Evolutionary conservation across 805 yeast genomes (phyloP).

Genomic region (Ogataea henricii): DNA sequence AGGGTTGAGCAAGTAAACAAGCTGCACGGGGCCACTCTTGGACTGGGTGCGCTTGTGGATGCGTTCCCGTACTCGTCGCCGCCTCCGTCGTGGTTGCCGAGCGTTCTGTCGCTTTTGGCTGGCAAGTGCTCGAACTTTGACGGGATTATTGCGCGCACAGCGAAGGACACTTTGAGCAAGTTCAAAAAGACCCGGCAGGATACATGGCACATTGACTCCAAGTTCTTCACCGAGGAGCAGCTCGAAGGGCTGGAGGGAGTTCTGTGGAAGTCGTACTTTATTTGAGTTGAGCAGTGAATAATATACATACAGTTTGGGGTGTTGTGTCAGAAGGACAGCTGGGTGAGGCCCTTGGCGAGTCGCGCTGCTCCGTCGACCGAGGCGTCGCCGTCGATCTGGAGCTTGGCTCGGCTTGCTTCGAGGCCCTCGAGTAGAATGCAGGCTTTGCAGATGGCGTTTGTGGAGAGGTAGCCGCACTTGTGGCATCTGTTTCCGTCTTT

Average conservation of each 20-base stretch:
- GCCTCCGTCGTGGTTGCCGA: conserved; percentile 88
- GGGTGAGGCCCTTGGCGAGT: conserved; percentile 60
- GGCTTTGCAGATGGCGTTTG: conserved; percentile 89
- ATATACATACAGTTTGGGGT: not conserved
- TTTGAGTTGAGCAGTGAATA: conserved; percentile 29
- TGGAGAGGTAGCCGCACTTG: conserved; percentile 88
- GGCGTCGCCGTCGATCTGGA: conserved; percentile 52
- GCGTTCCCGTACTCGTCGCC: conserved; percentile 93
- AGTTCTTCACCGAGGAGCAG: conserved; percentile 72
- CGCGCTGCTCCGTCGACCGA: conserved; percentile 66
- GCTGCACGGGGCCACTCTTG: conserved; percentile 85
- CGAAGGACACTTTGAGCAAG: conserved; percentile 76
- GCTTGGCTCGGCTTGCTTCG: conserved; percentile 70
- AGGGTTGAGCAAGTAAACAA: conserved; percentile 44
- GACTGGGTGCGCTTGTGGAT: conserved; percentile 81
- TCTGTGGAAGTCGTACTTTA: conserved; percentile 87
- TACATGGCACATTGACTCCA: conserved; percentile 91
- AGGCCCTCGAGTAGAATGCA: conserved; percentile 85
- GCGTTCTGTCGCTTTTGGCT: conserved; percentile 66
- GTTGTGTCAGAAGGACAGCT: conserved; percentile 54
- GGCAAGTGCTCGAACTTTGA: conserved; percentile 68
- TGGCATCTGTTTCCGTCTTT: conserved; percentile 76
- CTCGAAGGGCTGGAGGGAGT: conserved; percentile 93
- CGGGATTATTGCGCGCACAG: conserved; percentile 80
- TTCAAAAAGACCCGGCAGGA: conserved; percentile 93